Evolutionary conservation across 148 eudicot species (phyloP), one percentile per base, ranked within the genome.

Genomic region (Spergularia marina): DNA sequence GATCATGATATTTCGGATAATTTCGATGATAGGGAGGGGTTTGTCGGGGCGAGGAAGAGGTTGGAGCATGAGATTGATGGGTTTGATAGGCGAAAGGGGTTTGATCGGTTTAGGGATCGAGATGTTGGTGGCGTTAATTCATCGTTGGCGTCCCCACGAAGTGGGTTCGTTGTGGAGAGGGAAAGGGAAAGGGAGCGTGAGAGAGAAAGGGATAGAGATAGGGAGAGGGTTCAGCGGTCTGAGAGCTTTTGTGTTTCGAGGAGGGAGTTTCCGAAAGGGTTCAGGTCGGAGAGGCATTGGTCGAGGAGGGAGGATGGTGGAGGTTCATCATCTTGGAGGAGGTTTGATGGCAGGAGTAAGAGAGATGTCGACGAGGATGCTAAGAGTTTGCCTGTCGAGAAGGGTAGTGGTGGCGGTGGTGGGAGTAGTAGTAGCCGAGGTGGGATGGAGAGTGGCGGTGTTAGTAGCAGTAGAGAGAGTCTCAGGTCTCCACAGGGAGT

Each of bases 211-310:
- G 83, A 80, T 3, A 69, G 89, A 51, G 81, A 85, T 36, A 88
- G 89, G 73, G 80, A 91, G 82, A 65, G 89, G 85, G 80, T 87
- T 77, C 88, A 89, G 77, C 83, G 98, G 18, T 90, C 93, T 0
- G 93, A 91, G 75, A 94, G 98, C 78, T 90, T 94, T 84, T 86
- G 89, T 55, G 83, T 80, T 41, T 77, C 88, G 0, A 90, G 97
- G 83, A 92, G 93, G 76, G 97, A 94, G 7, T 82, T 90, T 58
- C 93, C 98, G 4, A 94, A 91, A 82, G 96, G 98, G 73, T 89
- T 90, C 80, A 87, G 97, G 65, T 94, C 98, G 5, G 98, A 91
- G 86, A 91, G 98, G 87, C 91, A 92, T 76, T 84, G 93, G 82
- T 74, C 92, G 0, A 84, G 91, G 74, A 80, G 97, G 78, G 92